Conservation (phyloP, 1,139 yeast genomes). For the Kodamaea sp. region DNA sequence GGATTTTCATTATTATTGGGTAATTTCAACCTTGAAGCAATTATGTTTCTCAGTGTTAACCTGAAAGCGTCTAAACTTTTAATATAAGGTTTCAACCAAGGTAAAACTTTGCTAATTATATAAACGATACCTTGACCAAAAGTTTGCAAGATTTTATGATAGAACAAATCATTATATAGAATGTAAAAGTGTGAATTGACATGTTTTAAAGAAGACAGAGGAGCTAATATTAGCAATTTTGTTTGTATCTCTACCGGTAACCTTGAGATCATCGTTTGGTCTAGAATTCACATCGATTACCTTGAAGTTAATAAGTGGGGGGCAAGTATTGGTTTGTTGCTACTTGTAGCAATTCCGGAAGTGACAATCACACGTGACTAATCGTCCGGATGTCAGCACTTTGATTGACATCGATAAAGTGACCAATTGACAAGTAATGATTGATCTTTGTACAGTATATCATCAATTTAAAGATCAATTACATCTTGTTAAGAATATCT, state of each 20-base stretch:
- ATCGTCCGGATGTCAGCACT: no score
- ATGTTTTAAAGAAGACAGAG: slow-evolving; percentile 38
- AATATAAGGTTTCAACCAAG: slow-evolving; percentile 43
- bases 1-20: slow-evolving; percentile 11
- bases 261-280: slow-evolving; percentile 9
- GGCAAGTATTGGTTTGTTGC: no score
- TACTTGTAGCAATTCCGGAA: no score
- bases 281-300: no score
- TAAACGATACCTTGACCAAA: slow-evolving; percentile 40
- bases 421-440: no score
- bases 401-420: no score
- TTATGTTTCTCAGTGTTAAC: slow-evolving; percentile 27
- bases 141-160: slow-evolving; percentile 37
- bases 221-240: slow-evolving; percentile 37
- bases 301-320: no score
- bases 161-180: slow-evolving; percentile 50
- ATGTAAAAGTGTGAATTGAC: slow-evolving; percentile 42
- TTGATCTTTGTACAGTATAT: no score
- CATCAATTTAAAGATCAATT: no score
- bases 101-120: slow-evolving; percentile 31
- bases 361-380: no score
- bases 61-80: slow-evolving; percentile 49
- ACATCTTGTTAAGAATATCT: no score
- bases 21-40: slow-evolving; percentile 29
- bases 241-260: slow-evolving; percentile 53